These are phyloP conservation scores for Pythium rishiriense DNA, from an alignment of 352 stramenopile genomes.

Conservation along the genomic window DNA sequence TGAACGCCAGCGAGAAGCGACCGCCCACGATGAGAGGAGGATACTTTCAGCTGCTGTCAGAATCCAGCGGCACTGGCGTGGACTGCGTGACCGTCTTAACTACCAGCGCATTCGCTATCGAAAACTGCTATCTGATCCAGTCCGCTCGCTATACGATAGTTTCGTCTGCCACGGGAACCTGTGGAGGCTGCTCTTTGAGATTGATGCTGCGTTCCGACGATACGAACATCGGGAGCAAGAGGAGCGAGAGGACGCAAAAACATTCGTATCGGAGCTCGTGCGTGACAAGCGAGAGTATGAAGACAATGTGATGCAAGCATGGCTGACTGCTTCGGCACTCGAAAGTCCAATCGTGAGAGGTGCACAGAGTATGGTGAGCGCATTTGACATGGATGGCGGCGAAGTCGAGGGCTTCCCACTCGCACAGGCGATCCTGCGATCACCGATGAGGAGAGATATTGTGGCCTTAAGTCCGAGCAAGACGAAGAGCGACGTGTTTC, in stretches of 20 bases:
- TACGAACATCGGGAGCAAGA: slow-evolving; percentile 43
- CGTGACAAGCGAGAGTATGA: slow-evolving; percentile 47
- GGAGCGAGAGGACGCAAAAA: slow-evolving; percentile 47
- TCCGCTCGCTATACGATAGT: slow-evolving; percentile 42
- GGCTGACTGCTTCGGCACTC: slow-evolving; percentile 52
- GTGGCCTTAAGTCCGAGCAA: slow-evolving; percentile 47
- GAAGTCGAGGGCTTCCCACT: slow-evolving; percentile 15
- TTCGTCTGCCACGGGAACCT: slow-evolving; percentile 59
- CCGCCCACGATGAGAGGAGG: slow-evolving; percentile 24
- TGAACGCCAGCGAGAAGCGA: slow-evolving; percentile 27
- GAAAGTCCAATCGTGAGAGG: slow-evolving; percentile 49
- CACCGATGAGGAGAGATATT: slow-evolving; percentile 44
- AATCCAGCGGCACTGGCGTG: slow-evolving; percentile 58
- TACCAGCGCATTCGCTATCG: slow-evolving; percentile 45
- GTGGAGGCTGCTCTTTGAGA: slow-evolving; percentile 57
- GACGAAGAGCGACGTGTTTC: slow-evolving; percentile 48
- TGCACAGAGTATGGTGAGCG: slow-evolving; percentile 31
- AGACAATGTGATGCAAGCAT: slow-evolving; percentile 64
- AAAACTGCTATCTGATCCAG: slow-evolving; percentile 38
- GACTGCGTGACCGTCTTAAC: slow-evolving; percentile 44
- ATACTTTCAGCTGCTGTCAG: slow-evolving; percentile 31
- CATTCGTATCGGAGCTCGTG: slow-evolving; percentile 53
- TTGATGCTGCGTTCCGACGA: slow-evolving; percentile 60
- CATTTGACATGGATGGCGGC: slow-evolving; percentile 6
- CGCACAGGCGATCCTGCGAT: slow-evolving; percentile 27